Base-by-base conservation (phyloP, 495 filamentous ascomycete genomes). In the Staphylotrichum tortipilum region DNA sequence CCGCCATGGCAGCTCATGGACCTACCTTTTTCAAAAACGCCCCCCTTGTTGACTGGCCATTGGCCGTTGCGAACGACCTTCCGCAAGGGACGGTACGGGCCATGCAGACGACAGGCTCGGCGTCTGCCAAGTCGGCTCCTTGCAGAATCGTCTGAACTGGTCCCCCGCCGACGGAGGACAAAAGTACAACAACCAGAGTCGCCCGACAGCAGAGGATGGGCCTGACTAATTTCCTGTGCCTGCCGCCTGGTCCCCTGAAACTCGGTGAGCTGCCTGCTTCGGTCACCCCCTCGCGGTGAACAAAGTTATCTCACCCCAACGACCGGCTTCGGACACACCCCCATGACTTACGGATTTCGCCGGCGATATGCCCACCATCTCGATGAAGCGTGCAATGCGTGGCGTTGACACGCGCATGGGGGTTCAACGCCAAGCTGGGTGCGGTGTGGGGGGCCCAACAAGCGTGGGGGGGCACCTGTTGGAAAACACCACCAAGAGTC, bases 41-140 rank as follows among this genome's bases (percentile, higher is more conserved):
- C 17, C n/a, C 17, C 24, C n/a, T n/a, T 3, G 10, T 39, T 30
- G 15, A 31, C 30, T 9, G 11, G 26, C 19, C 31, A 24, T 34
- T 19, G 30, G 5, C 14, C 40, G 18, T 10, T 21, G 9, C 7
- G 17, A 11, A 10, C 15, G 18, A 24, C 17, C 43, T 35, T 35
- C 30, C 36, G 26, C 36, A 24, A 40, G 44, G 44, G 15, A 38
- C 23, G 34, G n/a, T 31, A 18, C 28, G 3, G 24, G 19, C 29
- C n/a, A 49, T 49, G 47, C 47, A 43, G 42, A 29, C 0, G n/a
- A 24, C 37, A 45, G 15, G 33, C 26, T 34, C 45, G 31, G 38
- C 36, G 48, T 47, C 22, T 44, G 53, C 53, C 48, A 51, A 55
- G 53, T 51, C 53, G 48, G 53, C 47, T 38, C 30, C 48, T 14